phyloP scores from a whole-genome alignment of 2,329 filamentous ascomycete genomes.

The Aspergillaceae sp. region DNA sequence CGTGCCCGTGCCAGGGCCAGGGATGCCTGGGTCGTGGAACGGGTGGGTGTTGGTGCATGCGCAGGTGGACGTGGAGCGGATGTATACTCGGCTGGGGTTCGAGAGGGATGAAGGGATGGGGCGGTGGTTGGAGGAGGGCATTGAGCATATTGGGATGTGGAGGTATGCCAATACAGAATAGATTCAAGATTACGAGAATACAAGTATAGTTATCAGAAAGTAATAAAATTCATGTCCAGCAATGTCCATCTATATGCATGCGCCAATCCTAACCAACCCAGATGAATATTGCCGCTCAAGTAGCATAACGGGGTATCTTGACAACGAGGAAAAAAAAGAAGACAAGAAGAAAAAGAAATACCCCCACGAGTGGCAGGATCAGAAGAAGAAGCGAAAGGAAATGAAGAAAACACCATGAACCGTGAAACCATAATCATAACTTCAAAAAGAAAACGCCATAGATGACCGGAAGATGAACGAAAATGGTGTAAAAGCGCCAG shows the following conservation, averaged over 20 bases:
- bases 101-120: slow-evolving; percentile 63
- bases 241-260: slow-evolving; percentile 2
- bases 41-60: slow-evolving; percentile 74
- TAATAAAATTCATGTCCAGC: background rate
- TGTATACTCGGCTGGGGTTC: slow-evolving; percentile 69
- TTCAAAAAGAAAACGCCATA: slow-evolving; percentile 3
- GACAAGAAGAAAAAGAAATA: slow-evolving; percentile 7
- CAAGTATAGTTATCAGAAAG: background rate
- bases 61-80: slow-evolving; percentile 54
- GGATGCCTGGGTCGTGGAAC: slow-evolving; percentile 46
- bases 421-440: slow-evolving; percentile 1
- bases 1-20: background rate
- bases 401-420: slow-evolving; percentile 5
- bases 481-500: slow-evolving; percentile 3
- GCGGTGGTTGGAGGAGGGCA: slow-evolving; percentile 73
- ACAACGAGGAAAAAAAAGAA: slow-evolving; percentile 13
- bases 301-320: slow-evolving; percentile 29
- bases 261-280: slow-evolving; percentile 8
- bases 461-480: slow-evolving; percentile 2
- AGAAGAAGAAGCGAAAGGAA: slow-evolving; percentile 4
- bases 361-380: slow-evolving; percentile 7
- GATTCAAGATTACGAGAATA: background rate
- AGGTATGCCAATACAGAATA: slow-evolving; percentile 18
- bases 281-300: slow-evolving; percentile 17
- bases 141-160: slow-evolving; percentile 82